Evolutionary conservation across 768 basidiomycete species (phyloP), one percentile per base, ranked within the genome.

Genomic region (Suillus cothurnatus): DNA sequence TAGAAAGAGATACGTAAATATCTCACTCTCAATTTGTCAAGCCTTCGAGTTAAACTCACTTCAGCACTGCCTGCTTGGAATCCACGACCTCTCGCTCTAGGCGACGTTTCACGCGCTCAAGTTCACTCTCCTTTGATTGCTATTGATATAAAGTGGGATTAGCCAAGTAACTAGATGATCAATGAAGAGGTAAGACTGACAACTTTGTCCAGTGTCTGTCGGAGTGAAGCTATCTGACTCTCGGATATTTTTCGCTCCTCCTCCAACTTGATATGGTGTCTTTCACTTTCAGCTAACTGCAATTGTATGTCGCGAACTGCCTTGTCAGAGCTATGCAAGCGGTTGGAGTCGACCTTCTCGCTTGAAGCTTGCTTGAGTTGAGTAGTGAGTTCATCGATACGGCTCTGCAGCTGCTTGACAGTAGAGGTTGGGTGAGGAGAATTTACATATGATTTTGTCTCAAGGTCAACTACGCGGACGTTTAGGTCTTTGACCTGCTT

Each of bases 401-500:
- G 85, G 62, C 81, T 86, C 66, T 92, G 91, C 31, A 88, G 78
- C 31, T 90, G 85, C 47, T 88, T 81, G 55, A 87, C 83, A 1
- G 80, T 80, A 6, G 82, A 79, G 2, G 84, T 77, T 6, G 87
- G 82, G 41, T 88, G 83, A 17, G 89, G 85, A n/a, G 85, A 82
- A 68, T 78, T 89, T 14, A 86, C 76, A 67, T 93, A 88, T 6
- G 92, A 89, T 71, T 82, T 90, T 1, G 93, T 92, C 74, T 93
- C 93, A 21, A 94, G 81, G 71, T 94, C 93, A 11, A 92, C 87
- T 63, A 95, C 87, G 47, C 88, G 90, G 49, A 93, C 85, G 66
- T 93, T 93, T 38, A 94, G 78, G 61, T 94, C 94, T 72, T 93
- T 94, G 72, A 91, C 82, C 72, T 93, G 90, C 72, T 93, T 94